Percentiles rank a stretch among this genome's conserved stretches.
These are phyloP conservation scores for Pythium plurisporium DNA, from an alignment of 352 stramenopile species.

Conservation along the genomic window DNA sequence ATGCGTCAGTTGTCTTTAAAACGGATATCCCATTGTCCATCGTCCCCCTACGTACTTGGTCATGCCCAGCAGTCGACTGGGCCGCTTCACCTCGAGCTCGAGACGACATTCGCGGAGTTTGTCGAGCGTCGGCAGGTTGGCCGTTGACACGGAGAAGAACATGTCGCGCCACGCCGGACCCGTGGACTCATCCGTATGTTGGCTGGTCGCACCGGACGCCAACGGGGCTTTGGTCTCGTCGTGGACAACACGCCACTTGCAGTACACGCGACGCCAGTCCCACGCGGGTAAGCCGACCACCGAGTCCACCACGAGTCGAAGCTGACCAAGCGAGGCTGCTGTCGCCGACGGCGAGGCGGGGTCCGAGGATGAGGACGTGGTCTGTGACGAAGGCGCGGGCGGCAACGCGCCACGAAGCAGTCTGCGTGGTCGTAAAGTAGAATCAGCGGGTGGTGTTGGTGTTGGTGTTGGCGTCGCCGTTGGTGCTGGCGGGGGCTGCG, in stretches of 20 bases:
- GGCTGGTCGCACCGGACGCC: neutral
- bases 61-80: conserved; percentile 11
- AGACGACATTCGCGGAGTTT: conserved; percentile 16
- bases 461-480: too few relatives aligned
- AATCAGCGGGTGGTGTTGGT: too few relatives aligned
- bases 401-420: too few relatives aligned
- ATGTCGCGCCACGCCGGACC: conserved; percentile 2
- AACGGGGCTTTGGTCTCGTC: neutral
- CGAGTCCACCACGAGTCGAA: neutral
- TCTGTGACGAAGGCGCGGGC: too few relatives aligned
- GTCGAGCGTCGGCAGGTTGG: neutral
- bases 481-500: too few relatives aligned
- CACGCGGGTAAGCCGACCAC: neutral
- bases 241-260: neutral
- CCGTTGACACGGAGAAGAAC: neutral
- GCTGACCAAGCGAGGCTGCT: neutral
- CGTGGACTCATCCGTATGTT: neutral
- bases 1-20: neutral
- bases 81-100: conserved; percentile 2
- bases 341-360: neutral
- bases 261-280: conserved; percentile 8
- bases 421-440: too few relatives aligned
- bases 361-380: conserved; percentile 6
- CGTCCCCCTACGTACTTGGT: conserved; percentile 11
- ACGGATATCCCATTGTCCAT: neutral